Evolutionary conservation across 23 red algal genomes (phyloP), one percentile per base, ranked within the genome.

Genomic region (Gracilaria vermiculophylla): DNA sequence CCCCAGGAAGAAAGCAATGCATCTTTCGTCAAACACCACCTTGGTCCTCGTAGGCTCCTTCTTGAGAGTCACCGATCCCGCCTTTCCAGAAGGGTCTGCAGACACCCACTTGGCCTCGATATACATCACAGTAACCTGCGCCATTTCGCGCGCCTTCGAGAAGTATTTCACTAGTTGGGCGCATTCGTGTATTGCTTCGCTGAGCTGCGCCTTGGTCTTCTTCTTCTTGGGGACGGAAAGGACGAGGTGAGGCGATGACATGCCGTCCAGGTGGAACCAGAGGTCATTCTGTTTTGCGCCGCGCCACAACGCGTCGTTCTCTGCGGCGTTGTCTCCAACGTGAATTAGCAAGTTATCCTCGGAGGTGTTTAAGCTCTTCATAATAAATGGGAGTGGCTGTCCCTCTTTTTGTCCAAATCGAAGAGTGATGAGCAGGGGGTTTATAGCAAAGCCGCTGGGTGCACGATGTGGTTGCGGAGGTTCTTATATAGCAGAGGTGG

Each of bases 141-240:
- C 34, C 39, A 76, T 69, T 41, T 88, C 66, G 73, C 83, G 23
- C 20, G 88, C 88, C 5, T 78, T 65, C 1, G 94, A 96, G 64
- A 79, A 90, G 71, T 96, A 58, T 53, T 96, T 96, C 10, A 96
- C 94, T 19, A 96, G 86, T 70, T 90, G 94, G 14, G 41, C 53
- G 52, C 67, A 76, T 39, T 90, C 94, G 27, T 78, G 53, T 41
- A 96, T 67, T 6, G 85, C 69, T 24, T 85, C 71, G 40, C 86
- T 86, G 44, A 93, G 32, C 54, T 61, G 58, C 1, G 60, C 58
- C 27, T 44, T 20, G 14, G 52, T 82, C 53, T 85, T 64, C 49
- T 71, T 78, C 24, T 80, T 52, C 5, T 69, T 87, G 11, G 51
- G 60, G 11, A 67, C 51, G 43, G 78, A 54, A 31, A 96, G 79